Evolutionary conservation across 352 stramenopile genomes (phyloP).

Genomic region (Globisporangium solare): DNA sequence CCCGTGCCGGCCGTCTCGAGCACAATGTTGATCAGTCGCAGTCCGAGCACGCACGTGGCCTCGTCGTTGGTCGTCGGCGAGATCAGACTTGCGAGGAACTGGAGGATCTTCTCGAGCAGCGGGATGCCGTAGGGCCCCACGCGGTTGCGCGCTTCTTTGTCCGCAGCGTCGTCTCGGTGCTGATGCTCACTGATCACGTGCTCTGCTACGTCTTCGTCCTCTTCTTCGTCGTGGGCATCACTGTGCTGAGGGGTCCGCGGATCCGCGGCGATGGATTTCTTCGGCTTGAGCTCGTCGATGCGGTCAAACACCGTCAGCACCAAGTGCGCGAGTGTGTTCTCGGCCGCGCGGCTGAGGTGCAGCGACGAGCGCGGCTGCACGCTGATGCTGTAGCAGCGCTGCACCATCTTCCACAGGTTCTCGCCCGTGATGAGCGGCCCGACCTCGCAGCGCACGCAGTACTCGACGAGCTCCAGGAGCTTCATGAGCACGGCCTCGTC

Average conservation of each 20-base stretch:
- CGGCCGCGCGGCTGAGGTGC: constrained; percentile 91
- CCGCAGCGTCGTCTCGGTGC: neutral
- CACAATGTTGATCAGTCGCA: constrained; percentile 97
- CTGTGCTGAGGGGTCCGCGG: neutral
- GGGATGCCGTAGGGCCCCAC: constrained; percentile 80
- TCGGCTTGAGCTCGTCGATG: constrained; percentile 67
- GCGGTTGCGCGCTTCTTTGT: constrained; percentile 10
- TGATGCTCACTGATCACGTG: neutral
- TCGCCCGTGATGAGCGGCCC: constrained; percentile 87
- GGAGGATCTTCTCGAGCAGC: constrained; percentile 91
- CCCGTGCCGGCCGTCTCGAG: constrained; percentile 91
- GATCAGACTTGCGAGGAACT: constrained; percentile 91
- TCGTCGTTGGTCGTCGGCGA: constrained; percentile 90
- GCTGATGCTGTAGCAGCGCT: constrained; percentile 96
- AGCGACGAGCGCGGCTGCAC: constrained; percentile 84
- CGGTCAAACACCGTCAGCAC: constrained; percentile 96
- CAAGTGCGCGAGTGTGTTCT: constrained; percentile 95
- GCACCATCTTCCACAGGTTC: constrained; percentile 94
- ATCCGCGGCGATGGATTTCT: constrained; percentile 4
- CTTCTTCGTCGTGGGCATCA: neutral
- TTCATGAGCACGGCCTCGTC: constrained; percentile 94
- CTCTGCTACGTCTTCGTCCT: constrained; percentile 9
- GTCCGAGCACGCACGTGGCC: constrained; percentile 83
- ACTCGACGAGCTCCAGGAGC: constrained; percentile 95
- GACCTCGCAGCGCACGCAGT: constrained; percentile 91